phyloP scores from a whole-genome alignment of 78 protist species.

The Dictyostelium citrinum region DNA sequence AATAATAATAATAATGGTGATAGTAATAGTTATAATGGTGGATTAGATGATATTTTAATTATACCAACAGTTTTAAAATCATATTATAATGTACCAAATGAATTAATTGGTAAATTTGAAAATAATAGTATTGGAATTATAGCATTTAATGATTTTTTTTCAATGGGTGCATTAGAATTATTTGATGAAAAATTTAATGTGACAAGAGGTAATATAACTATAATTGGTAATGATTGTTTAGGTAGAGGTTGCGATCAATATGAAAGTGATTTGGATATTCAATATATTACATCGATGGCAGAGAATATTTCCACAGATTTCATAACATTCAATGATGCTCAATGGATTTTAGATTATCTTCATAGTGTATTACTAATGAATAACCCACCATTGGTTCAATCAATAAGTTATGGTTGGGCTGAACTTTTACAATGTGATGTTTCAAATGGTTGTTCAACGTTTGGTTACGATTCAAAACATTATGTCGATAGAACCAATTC shows the following conservation, averaged over 20 bases:
- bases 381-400: constrained; percentile 43
- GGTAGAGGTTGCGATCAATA: constrained; percentile 48
- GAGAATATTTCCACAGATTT: constrained; percentile 27
- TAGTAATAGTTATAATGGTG: not conserved
- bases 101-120: not conserved
- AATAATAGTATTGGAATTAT: constrained; percentile 13
- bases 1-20: not conserved
- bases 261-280: constrained; percentile 67
- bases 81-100: constrained; percentile 57
- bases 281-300: constrained; percentile 67
- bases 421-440: constrained; percentile 65
- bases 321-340: constrained; percentile 18
- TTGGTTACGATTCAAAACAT: constrained; percentile 17
- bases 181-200: constrained; percentile 16
- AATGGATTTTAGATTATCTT: constrained; percentile 72
- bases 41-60: not conserved
- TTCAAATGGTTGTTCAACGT: constrained; percentile 20
- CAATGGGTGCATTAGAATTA: constrained; percentile 46
- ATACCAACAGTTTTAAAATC: constrained; percentile 37
- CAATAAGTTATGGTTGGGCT: constrained; percentile 74
- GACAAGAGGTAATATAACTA: not conserved
- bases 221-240: constrained; percentile 46
- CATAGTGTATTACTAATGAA: not conserved
- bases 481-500: constrained; percentile 52
- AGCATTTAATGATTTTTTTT: constrained; percentile 67